Conservation (phyloP, 305 asterid genomes). For the Fraxinus sp. region DNA sequence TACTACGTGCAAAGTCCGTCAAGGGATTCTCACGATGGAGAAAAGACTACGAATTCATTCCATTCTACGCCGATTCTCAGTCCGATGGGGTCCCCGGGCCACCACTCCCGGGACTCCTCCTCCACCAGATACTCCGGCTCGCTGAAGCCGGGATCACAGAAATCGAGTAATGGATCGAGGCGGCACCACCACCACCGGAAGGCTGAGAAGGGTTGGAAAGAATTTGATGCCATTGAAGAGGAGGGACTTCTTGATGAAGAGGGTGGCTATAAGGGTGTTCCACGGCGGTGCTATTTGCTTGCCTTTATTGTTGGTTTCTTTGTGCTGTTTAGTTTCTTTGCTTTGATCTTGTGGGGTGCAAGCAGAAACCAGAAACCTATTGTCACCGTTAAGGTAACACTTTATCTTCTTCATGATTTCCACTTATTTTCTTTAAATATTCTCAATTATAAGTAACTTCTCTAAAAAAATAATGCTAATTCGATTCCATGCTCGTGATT, state of each 20-base stretch:
- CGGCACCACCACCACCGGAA: constrained; percentile 41
- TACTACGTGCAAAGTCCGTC: constrained; percentile 96
- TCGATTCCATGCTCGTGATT: neutral
- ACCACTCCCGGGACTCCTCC: constrained; percentile 87
- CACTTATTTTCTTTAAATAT: neutral
- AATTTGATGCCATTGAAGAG: constrained; percentile 90
- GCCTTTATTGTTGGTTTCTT: constrained; percentile 71
- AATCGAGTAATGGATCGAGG: constrained; percentile 70
- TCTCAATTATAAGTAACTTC: neutral
- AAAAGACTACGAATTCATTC: constrained; percentile 82
- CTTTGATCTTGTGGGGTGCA: constrained; percentile 91
- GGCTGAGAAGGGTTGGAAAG: constrained; percentile 65
- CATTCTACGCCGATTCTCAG: constrained; percentile 84
- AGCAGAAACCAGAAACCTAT: constrained; percentile 82
- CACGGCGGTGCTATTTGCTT: constrained; percentile 68
- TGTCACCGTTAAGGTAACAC: constrained; percentile 66
- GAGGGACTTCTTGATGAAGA: constrained; percentile 78
- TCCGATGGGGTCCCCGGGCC: constrained; percentile 96
- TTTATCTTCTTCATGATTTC: neutral
- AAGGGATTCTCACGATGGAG: constrained; percentile 91
- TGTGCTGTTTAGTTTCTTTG: constrained; percentile 67
- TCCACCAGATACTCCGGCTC: constrained; percentile 89
- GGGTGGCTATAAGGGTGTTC: constrained; percentile 39
- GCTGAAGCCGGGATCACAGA: constrained; percentile 83
- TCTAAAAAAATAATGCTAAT: neutral